These are phyloP conservation scores for Jatropha podagrica DNA, from an alignment of 441 rosid species.

Conservation along the genomic window DNA sequence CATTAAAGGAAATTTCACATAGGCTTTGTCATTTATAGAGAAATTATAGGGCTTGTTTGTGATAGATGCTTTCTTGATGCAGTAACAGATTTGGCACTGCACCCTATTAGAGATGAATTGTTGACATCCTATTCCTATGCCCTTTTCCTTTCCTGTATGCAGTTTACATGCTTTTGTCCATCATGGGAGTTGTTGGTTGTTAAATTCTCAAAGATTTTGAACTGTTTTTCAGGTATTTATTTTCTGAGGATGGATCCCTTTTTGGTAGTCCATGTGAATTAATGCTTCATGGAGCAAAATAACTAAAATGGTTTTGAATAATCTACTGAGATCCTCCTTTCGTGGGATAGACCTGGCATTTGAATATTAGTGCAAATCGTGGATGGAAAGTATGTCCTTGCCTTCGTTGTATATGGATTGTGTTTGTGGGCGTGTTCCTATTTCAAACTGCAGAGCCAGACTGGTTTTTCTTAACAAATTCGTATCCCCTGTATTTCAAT, in stretches of 20 bases:
- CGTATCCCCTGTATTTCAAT: not conserved
- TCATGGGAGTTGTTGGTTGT: not conserved
- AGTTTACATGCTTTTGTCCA: not conserved
- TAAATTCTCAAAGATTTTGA: no score
- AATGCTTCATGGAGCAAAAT: not conserved
- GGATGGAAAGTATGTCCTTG: not conserved
- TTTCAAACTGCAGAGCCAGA: not conserved
- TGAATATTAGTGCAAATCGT: not conserved
- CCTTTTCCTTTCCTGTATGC: not conserved
- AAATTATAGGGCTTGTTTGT: not conserved
- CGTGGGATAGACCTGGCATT: not conserved
- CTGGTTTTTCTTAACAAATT: constrained; percentile 7
- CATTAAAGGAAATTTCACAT: not conserved
- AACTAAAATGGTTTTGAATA: not conserved
- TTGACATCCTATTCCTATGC: not conserved
- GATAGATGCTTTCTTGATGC: not conserved
- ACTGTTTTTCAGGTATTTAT: not conserved
- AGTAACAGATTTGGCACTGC: no score
- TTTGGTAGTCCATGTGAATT: not conserved
- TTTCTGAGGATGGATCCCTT: constrained; percentile 6
- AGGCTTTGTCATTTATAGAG: not conserved
- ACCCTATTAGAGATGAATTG: not conserved
- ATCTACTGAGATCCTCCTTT: not conserved
- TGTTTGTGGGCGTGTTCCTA: not conserved
- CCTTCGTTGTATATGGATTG: not conserved